Conservation (phyloP, 495 filamentous ascomycete species). For the Penicillium simplicissimum region DNA sequence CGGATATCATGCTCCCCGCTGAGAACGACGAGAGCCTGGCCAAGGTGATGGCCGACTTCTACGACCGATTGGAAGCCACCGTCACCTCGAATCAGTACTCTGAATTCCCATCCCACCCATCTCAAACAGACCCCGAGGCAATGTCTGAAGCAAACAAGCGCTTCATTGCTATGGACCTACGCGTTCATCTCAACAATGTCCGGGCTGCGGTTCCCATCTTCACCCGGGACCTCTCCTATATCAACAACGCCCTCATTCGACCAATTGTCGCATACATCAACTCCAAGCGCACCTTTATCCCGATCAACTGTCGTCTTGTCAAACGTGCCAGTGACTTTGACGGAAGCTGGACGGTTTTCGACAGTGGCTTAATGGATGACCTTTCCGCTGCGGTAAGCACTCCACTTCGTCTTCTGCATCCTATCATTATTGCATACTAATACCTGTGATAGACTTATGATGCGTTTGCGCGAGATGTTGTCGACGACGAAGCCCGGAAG, state of each 20-base stretch:
- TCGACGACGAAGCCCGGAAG: conserved; percentile 80
- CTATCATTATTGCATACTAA: conserved; percentile 10
- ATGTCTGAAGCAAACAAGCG: conserved; percentile 53
- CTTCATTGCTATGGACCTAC: conserved; percentile 85
- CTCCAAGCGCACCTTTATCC: conserved; percentile 87
- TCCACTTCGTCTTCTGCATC: background rate
- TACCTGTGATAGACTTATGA: conserved; percentile 65
- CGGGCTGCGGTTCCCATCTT: conserved; percentile 90
- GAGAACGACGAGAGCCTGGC: conserved; percentile 84
- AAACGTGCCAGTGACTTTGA: conserved; percentile 88
- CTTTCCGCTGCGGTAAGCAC: conserved; percentile 74
- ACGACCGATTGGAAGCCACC: conserved; percentile 89
- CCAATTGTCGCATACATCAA: conserved; percentile 99
- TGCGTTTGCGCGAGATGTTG: conserved; percentile 86
- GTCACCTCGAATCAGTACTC: conserved; percentile 69
- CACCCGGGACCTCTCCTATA: conserved; percentile 85
- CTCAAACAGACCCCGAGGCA: conserved; percentile 17
- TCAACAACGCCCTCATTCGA: conserved; percentile 90
- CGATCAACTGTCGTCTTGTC: conserved; percentile 89
- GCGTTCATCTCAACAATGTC: conserved; percentile 88
- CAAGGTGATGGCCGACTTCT: conserved; percentile 91
- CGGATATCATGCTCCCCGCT: conserved; percentile 88
- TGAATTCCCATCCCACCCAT: conserved; percentile 19
- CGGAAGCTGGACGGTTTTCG: conserved; percentile 92
- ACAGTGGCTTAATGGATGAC: conserved; percentile 94